Evolutionary conservation across 345 rosid species (phyloP).

Genomic region (Alliaria petiolata): DNA sequence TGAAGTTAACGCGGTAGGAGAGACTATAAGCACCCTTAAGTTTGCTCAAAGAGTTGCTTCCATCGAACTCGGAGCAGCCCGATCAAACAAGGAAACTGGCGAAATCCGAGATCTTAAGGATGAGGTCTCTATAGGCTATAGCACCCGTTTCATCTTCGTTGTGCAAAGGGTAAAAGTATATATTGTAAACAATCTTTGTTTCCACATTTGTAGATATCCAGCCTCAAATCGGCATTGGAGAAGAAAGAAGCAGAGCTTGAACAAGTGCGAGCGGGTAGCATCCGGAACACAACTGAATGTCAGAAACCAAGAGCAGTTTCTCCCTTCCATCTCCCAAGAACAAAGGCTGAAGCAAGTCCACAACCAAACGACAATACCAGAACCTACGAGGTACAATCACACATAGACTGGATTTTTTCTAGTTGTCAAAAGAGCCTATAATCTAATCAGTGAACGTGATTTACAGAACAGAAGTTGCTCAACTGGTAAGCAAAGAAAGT

Average conservation of each 20-base stretch:
- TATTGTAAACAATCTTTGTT: background rate
- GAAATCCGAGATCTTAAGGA: slow-evolving; percentile 88
- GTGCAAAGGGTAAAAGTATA: background rate
- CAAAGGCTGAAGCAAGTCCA: slow-evolving; percentile 56
- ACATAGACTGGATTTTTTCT: background rate
- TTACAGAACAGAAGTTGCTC: slow-evolving; percentile 82
- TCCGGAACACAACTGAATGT: slow-evolving; percentile 44
- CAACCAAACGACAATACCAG: too few relatives aligned
- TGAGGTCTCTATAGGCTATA: slow-evolving; percentile 60
- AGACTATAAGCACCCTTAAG: slow-evolving; percentile 93
- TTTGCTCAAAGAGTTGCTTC: slow-evolving; percentile 96
- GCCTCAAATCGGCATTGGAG: slow-evolving; percentile 71
- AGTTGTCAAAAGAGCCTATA: background rate
- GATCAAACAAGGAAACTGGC: slow-evolving; percentile 87
- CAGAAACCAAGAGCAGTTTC: slow-evolving; percentile 82
- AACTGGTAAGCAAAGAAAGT: slow-evolving; percentile 80
- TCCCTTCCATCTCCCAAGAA: slow-evolving; percentile 68
- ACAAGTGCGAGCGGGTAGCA: slow-evolving; percentile 45
- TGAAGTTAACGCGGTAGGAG: slow-evolving; percentile 73
- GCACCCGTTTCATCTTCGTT: background rate
- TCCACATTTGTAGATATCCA: slow-evolving; percentile 51
- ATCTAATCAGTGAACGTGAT: slow-evolving; percentile 2
- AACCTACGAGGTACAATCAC: slow-evolving; percentile 53
- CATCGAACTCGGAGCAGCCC: slow-evolving; percentile 93
- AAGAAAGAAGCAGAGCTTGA: slow-evolving; percentile 85